These are phyloP conservation scores for Calycina herbarum DNA, from an alignment of 2,329 filamentous ascomycete genomes.

Conservation along the genomic window DNA sequence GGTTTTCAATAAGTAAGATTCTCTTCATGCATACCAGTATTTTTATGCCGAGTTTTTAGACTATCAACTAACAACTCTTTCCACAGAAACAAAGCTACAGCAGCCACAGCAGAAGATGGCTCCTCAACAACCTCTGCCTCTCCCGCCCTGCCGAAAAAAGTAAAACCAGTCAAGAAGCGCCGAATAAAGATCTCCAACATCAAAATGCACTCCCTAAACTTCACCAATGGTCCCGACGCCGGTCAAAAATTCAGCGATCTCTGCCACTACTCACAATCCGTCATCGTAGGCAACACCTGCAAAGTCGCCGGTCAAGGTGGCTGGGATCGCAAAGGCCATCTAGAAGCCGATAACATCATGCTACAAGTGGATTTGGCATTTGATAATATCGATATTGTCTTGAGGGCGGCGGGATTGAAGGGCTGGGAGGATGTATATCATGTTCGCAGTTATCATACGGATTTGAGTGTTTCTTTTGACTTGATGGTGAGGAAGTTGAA, in stretches of 20 bases:
- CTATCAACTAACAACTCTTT: background rate
- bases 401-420: background rate
- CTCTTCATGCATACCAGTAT: background rate
- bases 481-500: background rate
- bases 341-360: background rate
- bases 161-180: background rate
- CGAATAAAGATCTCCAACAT: background rate
- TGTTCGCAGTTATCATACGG: background rate
- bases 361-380: background rate
- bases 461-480: background rate
- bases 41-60: background rate
- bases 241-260: conserved; percentile 4
- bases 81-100: background rate
- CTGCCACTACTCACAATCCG: conserved; percentile 6
- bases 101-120: background rate
- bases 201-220: conserved; percentile 4
- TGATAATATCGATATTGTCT: conserved; percentile 3
- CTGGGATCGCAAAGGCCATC: background rate
- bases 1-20: background rate
- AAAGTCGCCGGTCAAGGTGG: background rate
- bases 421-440: conserved; percentile 6
- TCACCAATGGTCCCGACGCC: background rate
- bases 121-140: background rate
- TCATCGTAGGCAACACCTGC: background rate
- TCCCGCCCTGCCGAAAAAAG: background rate